Evolutionary conservation across 1,284 basidiomycete species (phyloP).

Genomic region (Rhodotorula mucilaginosa): DNA sequence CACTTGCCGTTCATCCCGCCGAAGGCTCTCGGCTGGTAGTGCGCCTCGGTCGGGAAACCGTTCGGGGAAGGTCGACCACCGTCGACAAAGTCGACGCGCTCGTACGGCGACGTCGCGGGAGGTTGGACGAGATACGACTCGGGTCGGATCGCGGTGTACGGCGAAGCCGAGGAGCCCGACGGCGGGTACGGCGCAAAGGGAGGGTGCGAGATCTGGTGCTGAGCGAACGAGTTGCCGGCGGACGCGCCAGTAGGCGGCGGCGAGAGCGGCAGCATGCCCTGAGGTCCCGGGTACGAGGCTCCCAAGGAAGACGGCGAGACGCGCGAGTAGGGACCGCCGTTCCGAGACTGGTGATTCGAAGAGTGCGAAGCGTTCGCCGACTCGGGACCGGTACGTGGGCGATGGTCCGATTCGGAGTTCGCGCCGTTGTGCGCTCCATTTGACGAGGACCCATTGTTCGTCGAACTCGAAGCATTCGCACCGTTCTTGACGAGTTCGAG

Average conservation of each 20-base stretch:
- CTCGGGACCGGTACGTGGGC: slow-evolving; percentile 2
- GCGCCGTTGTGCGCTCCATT: neutral
- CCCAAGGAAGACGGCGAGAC: slow-evolving; percentile 35
- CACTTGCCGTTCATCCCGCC: slow-evolving; percentile 6
- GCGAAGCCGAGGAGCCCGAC: slow-evolving; percentile 8
- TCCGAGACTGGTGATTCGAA: neutral
- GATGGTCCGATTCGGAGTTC: slow-evolving; percentile 11
- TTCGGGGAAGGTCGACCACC: slow-evolving; percentile 21
- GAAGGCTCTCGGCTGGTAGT: slow-evolving; percentile 3
- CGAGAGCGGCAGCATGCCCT: slow-evolving; percentile 33
- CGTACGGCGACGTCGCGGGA: slow-evolving; percentile 30
- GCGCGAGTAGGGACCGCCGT: slow-evolving; percentile 31
- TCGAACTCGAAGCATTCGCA: neutral
- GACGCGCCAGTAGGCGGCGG: slow-evolving; percentile 35
- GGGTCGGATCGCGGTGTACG: slow-evolving; percentile 29
- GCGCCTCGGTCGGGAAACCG: neutral
- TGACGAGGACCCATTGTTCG: too few species aligned
- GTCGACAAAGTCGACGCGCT: slow-evolving; percentile 37
- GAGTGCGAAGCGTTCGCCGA: neutral
- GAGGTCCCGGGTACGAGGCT: slow-evolving; percentile 2
- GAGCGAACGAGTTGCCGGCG: slow-evolving; percentile 7
- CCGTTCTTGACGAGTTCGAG: slow-evolving; percentile 36
- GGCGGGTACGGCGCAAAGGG: neutral
- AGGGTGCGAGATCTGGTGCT: slow-evolving; percentile 13
- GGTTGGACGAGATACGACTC: slow-evolving; percentile 33